Evolutionary conservation across 768 basidiomycete genomes (phyloP).

Genomic region (Strobilomyces echinocephalus): DNA sequence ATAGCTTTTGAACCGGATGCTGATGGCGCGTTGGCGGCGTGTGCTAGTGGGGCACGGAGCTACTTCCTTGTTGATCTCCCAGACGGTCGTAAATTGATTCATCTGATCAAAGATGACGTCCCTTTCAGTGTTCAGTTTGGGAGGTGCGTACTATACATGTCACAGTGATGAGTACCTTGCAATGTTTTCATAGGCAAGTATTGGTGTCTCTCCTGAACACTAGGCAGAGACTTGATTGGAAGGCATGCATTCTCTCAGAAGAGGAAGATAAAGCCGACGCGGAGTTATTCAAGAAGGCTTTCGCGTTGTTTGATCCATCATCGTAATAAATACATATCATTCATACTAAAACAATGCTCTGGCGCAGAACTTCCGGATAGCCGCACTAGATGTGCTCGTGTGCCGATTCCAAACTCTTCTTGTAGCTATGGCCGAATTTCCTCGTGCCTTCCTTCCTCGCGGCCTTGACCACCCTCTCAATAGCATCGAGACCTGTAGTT

Average conservation of each 20-base stretch:
- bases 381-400: conserved; percentile 21
- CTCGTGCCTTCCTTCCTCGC: conserved; percentile 57
- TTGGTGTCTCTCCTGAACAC: conserved; percentile 71
- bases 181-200: conserved; percentile 58
- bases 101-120: conserved; percentile 70
- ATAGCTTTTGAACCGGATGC: conserved; percentile 74
- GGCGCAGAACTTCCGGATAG: background rate
- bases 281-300: conserved; percentile 77
- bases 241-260: conserved; percentile 75
- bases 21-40: conserved; percentile 52
- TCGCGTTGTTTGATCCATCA: conserved; percentile 65
- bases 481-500: conserved; percentile 72
- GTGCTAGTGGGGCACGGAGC: conserved; percentile 50
- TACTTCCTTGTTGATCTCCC: conserved; percentile 94
- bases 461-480: conserved; percentile 69
- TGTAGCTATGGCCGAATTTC: conserved; percentile 68
- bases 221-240: conserved; percentile 88
- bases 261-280: conserved; percentile 85
- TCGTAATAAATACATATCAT: conserved; percentile 15
- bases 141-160: conserved; percentile 46
- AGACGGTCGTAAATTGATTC: conserved; percentile 78
- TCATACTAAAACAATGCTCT: background rate
- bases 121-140: conserved; percentile 93
- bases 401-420: conserved; percentile 47
- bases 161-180: background rate